Evolutionary conservation across 2,329 filamentous ascomycete genomes (phyloP).

Genomic region (Calonectria hongkongensis): DNA sequence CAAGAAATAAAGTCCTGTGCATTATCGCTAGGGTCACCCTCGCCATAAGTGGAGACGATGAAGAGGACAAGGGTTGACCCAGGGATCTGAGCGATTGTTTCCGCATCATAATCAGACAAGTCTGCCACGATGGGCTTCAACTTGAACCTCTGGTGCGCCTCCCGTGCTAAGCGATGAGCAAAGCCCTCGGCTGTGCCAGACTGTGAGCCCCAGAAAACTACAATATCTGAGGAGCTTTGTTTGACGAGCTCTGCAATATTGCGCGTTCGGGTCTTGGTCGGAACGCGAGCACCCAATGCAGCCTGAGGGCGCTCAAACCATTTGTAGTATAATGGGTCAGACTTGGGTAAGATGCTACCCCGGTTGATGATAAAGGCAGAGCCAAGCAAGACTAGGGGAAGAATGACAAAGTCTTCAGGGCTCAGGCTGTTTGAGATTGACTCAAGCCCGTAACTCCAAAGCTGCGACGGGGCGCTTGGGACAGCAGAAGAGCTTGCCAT

Average conservation of each 20-base stretch:
- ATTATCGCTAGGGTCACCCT: slow-evolving; percentile 39
- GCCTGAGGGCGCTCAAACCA: slow-evolving; percentile 36
- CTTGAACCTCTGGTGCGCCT: slow-evolving; percentile 35
- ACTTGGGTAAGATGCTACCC: slow-evolving; percentile 33
- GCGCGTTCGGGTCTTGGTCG: slow-evolving; percentile 9
- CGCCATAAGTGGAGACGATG: slow-evolving; percentile 35
- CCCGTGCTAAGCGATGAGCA: slow-evolving; percentile 30
- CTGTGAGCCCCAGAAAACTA: slow-evolving; percentile 38
- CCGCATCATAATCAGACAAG: slow-evolving; percentile 33
- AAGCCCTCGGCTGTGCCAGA: slow-evolving; percentile 37
- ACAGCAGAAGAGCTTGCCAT: slow-evolving; percentile 28
- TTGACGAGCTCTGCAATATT: slow-evolving; percentile 31
- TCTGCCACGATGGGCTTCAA: slow-evolving; percentile 32
- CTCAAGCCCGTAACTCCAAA: slow-evolving; percentile 25
- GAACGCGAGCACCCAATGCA: not conserved
- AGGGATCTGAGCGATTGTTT: slow-evolving; percentile 9
- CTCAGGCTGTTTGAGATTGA: slow-evolving; percentile 28
- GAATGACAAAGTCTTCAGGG: slow-evolving; percentile 33
- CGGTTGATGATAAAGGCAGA: slow-evolving; percentile 34
- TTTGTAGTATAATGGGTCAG: slow-evolving; percentile 34
- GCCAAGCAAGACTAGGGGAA: slow-evolving; percentile 28
- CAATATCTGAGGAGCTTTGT: slow-evolving; percentile 28
- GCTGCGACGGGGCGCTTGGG: not conserved
- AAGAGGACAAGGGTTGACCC: slow-evolving; percentile 27
- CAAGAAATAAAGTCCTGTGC: slow-evolving; percentile 34